phyloP scores from a whole-genome alignment of 2,329 filamentous ascomycete species.

The Exophiala dermatitidis region DNA sequence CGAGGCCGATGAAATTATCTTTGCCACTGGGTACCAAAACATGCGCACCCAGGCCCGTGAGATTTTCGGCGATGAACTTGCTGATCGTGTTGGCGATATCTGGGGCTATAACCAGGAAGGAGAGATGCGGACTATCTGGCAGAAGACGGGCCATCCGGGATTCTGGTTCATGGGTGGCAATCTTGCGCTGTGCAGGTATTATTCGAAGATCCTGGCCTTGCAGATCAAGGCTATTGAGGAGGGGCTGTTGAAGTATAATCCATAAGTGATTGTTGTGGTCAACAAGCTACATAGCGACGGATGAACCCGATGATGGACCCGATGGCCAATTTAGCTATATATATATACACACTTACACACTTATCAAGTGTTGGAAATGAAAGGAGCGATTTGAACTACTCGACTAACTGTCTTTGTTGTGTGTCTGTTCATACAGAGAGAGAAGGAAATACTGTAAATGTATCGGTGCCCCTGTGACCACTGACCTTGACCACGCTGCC shows the following conservation, averaged over 20 bases:
- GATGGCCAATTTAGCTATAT: too few relatives aligned
- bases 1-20: constrained; percentile 57
- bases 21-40: constrained; percentile 56
- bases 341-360: too few relatives aligned
- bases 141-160: constrained; percentile 54
- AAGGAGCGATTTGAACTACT: too few relatives aligned
- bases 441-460: too few relatives aligned
- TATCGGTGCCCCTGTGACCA: too few relatives aligned
- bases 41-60: constrained; percentile 55
- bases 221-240: constrained; percentile 40
- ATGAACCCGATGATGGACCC: too few relatives aligned
- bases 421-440: too few relatives aligned
- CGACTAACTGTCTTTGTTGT: too few relatives aligned
- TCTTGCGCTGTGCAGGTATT: constrained; percentile 56
- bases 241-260: neutral
- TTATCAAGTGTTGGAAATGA: neutral
- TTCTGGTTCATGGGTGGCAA: constrained; percentile 65
- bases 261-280: neutral
- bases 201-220: constrained; percentile 47
- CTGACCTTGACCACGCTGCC: too few relatives aligned
- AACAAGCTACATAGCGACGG: too few relatives aligned
- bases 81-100: constrained; percentile 51
- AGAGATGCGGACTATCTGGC: constrained; percentile 55
- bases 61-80: constrained; percentile 58
- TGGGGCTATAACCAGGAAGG: constrained; percentile 55